Evolutionary conservation across 1,284 basidiomycete genomes (phyloP).

Genomic region (Cryptococcus sp.): DNA sequence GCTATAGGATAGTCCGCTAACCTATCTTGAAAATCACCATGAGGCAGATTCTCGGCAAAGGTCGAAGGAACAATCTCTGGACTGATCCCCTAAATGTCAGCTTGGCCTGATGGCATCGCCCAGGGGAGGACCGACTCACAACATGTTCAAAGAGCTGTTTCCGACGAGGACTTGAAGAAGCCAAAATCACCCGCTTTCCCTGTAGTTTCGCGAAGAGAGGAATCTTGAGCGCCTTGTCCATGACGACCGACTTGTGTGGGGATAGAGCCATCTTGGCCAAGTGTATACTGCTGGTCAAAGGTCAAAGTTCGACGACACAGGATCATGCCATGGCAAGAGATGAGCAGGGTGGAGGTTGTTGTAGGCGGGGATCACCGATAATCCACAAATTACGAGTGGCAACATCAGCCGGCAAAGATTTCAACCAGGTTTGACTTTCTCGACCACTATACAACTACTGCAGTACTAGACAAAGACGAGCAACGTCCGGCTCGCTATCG

Average conservation of each 20-base stretch:
- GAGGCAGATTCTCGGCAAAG: conserved; percentile 75
- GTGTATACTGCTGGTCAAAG: no score
- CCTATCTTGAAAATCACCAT: conserved; percentile 61
- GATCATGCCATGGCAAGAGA: no score
- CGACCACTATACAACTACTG: neutral
- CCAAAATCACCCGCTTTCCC: conserved; percentile 69
- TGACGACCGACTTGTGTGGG: conserved; percentile 49
- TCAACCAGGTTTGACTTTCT: neutral
- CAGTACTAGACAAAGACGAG: no score
- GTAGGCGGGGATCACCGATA: no score
- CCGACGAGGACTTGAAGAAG: conserved; percentile 77
- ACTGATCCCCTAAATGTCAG: conserved; percentile 60
- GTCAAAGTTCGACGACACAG: no score
- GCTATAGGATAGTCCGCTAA: conserved; percentile 90
- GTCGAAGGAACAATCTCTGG: conserved; percentile 85
- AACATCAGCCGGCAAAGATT: neutral
- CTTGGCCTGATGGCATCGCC: neutral
- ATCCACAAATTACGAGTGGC: no score
- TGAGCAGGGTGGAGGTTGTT: no score
- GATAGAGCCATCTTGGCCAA: no score
- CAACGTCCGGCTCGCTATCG: neutral
- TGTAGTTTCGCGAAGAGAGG: conserved; percentile 66
- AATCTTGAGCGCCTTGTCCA: conserved; percentile 63
- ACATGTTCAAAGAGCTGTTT: conserved; percentile 66
- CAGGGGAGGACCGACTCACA: neutral